A percentile compares a stretch with the other conserved stretches of the same genome.
phyloP scores from a whole-genome alignment of 2,329 filamentous ascomycete genomes.

The Penicillium sp. region DNA sequence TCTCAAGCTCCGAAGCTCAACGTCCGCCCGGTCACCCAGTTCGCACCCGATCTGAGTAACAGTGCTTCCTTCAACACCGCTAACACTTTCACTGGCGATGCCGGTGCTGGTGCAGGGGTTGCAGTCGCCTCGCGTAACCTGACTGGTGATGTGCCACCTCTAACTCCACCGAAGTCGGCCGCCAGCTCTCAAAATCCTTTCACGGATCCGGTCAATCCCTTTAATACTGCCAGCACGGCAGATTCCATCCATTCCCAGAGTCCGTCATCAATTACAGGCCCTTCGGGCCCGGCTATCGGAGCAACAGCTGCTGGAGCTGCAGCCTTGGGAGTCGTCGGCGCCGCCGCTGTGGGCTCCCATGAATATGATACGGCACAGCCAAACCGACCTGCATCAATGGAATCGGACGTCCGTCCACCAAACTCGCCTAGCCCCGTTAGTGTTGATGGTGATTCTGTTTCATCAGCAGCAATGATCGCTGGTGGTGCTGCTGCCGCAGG shows the following conservation, averaged over 20 bases:
- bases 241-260: constrained; percentile 17
- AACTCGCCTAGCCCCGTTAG: constrained; percentile 27
- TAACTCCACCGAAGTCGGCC: constrained; percentile 43
- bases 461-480: constrained; percentile 14
- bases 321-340: constrained; percentile 43
- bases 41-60: constrained; percentile 65
- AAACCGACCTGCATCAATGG: constrained; percentile 21
- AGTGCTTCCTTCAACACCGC: constrained; percentile 20
- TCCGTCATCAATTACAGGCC: constrained; percentile 22
- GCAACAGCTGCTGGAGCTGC: constrained; percentile 40
- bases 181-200: constrained; percentile 46
- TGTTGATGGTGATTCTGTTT: constrained; percentile 22
- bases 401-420: constrained; percentile 24
- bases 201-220: constrained; percentile 67
- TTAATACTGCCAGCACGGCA: constrained; percentile 51
- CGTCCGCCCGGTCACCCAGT: constrained; percentile 80
- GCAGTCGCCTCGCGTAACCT: constrained; percentile 34
- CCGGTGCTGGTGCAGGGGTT: constrained; percentile 20
- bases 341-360: constrained; percentile 36
- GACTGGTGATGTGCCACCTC: constrained; percentile 33
- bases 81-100: constrained; percentile 18
- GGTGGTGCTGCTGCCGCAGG: constrained; percentile 11
- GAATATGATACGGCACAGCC: constrained; percentile 17
- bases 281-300: constrained; percentile 34
- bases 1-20: constrained; percentile 75